Percentiles rank a stretch among this genome's conserved stretches.
Conservation (phyloP, 2,329 filamentous ascomycete genomes). For the Penicillium psychrosexuale region DNA sequence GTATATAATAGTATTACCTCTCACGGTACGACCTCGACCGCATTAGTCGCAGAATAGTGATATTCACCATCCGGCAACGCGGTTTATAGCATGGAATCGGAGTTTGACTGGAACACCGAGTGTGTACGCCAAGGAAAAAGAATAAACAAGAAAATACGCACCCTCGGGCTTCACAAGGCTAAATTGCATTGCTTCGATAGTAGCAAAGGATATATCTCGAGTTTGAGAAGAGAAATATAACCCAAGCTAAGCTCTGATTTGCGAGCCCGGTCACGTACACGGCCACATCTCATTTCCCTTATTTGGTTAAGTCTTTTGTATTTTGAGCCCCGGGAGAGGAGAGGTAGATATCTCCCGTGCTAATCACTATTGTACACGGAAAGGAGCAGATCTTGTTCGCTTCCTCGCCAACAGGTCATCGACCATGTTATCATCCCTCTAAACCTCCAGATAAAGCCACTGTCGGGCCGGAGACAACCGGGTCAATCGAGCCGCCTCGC, state of each 20-base stretch:
- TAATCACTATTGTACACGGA: slow-evolving; percentile 27
- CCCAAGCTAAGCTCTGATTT: not conserved
- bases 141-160: not conserved
- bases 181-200: not conserved
- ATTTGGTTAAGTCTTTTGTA: not conserved
- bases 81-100: not conserved
- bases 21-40: not conserved
- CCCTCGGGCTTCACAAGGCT: not conserved
- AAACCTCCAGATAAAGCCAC: not conserved
- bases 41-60: not conserved
- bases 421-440: not conserved
- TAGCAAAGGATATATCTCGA: not conserved
- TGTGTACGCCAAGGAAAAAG: not conserved
- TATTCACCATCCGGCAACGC: not conserved
- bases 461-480: not conserved
- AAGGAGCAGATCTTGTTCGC: slow-evolving; percentile 11
- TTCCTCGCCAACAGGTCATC: slow-evolving; percentile 8
- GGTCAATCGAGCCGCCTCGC: not conserved
- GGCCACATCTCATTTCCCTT: not conserved
- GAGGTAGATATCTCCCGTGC: slow-evolving; percentile 13
- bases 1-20: not conserved
- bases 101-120: too few relatives aligned
- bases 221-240: not conserved
- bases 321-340: slow-evolving; percentile 6
- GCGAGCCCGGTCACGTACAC: not conserved